These are phyloP conservation scores for Claviceps quebecensis DNA, from an alignment of 2,329 filamentous ascomycete species.

Conservation along the genomic window DNA sequence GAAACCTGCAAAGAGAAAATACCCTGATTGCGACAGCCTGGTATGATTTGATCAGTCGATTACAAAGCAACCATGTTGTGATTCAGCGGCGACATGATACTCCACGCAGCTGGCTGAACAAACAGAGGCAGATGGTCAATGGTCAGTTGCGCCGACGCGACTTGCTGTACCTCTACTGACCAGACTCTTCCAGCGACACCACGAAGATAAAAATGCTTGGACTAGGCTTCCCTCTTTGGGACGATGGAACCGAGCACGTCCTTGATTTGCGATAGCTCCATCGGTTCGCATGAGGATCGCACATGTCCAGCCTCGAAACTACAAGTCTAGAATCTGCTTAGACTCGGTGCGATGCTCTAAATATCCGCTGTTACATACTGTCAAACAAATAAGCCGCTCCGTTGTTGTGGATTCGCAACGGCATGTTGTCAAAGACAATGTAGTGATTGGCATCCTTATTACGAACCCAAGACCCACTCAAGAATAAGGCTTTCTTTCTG, in stretches of 20 bases:
- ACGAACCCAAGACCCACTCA: background rate
- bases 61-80: constrained; percentile 74
- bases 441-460: background rate
- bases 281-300: background rate
- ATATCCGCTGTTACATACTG: background rate
- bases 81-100: constrained; percentile 61
- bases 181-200: constrained; percentile 28
- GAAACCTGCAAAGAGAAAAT: constrained; percentile 64
- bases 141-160: constrained; percentile 33
- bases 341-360: background rate
- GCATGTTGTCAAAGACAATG: background rate
- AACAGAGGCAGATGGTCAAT: constrained; percentile 61
- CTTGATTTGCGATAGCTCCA: background rate
- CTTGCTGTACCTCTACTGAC: constrained; percentile 30
- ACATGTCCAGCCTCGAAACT: background rate
- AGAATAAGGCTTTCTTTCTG: background rate
- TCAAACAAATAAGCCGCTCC: background rate
- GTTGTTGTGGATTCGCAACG: background rate
- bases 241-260: background rate
- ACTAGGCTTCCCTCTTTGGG: constrained; percentile 11
- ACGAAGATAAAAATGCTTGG: constrained; percentile 28
- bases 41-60: constrained; percentile 65
- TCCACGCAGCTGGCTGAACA: constrained; percentile 72
- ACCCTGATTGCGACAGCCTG: constrained; percentile 68
- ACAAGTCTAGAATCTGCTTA: background rate